Percentiles rank a stretch among this genome's conserved stretches.
Conservation (phyloP, 441 rosid species). For the Manihot esculenta region DNA sequence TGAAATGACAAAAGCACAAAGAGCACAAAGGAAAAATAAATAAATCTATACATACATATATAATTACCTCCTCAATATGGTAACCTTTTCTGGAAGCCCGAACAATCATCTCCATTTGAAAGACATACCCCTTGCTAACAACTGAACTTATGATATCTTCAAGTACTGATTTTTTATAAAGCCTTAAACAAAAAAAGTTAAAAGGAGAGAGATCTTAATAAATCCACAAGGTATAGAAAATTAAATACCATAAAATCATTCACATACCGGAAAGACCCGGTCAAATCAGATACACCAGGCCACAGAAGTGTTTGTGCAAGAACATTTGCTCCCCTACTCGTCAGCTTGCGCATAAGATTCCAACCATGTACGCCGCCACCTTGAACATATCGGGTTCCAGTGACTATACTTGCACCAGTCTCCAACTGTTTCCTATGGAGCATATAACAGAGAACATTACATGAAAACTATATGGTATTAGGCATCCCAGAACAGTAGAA, state of each 20-base stretch:
- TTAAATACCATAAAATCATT: slow-evolving; percentile 1
- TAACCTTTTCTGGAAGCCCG: slow-evolving; percentile 91
- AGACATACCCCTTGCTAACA: slow-evolving; percentile 94
- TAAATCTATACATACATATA: too few species aligned
- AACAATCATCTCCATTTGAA: slow-evolving; percentile 99
- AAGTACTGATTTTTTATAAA: slow-evolving; percentile 77
- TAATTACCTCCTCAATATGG: slow-evolving; percentile 81
- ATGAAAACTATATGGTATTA: slow-evolving; percentile 19
- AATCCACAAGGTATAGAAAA: slow-evolving; percentile 5
- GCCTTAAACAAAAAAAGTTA: slow-evolving; percentile 42
- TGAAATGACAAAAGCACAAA: neutral
- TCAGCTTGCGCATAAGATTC: slow-evolving; percentile 96
- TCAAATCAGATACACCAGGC: slow-evolving; percentile 98
- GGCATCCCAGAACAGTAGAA: neutral
- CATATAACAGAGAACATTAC: slow-evolving; percentile 2
- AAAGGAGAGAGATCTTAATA: slow-evolving; percentile 15
- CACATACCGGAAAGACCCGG: slow-evolving; percentile 90
- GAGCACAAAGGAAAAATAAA: neutral
- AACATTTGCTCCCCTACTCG: slow-evolving; percentile 98
- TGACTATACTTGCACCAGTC: slow-evolving; percentile 90
- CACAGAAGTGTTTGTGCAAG: slow-evolving; percentile 94
- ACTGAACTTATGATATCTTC: slow-evolving; percentile 80
- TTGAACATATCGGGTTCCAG: slow-evolving; percentile 86
- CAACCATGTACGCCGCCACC: slow-evolving; percentile 98
- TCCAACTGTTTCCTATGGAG: slow-evolving; percentile 77